phyloP scores from a whole-genome alignment of 345 rosid species.

The Leavenworthia alabamica region DNA sequence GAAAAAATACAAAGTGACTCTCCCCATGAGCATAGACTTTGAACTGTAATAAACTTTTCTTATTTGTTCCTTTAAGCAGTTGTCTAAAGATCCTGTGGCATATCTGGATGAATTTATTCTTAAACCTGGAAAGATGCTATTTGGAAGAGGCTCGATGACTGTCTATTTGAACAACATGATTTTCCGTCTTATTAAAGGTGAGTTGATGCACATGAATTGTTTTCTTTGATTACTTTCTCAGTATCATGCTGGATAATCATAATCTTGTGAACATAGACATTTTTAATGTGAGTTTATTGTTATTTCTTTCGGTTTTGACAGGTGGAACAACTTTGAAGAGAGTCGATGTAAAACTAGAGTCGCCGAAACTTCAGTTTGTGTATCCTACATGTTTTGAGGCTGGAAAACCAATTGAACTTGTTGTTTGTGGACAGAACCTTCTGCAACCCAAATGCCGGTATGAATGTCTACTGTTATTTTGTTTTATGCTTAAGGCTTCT shows the following conservation, averaged over 20 bases:
- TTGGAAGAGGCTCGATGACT: conserved; percentile 62
- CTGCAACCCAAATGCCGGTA: conserved; percentile 71
- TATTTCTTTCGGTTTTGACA: conserved; percentile 20
- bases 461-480: conserved; percentile 5
- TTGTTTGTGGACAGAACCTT: conserved; percentile 81
- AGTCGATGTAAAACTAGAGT: conserved; percentile 44
- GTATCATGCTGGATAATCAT: background rate
- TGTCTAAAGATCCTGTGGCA: conserved; percentile 62
- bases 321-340: conserved; percentile 60
- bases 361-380: conserved; percentile 81
- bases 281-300: background rate
- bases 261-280: background rate
- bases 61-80: conserved; percentile 37
- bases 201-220: conserved; percentile 11
- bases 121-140: conserved; percentile 66
- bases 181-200: conserved; percentile 61
- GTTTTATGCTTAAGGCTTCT: conserved; percentile 4
- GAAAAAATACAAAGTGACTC: conserved; percentile 5
- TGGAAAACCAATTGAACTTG: conserved; percentile 77
- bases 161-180: conserved; percentile 62
- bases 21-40: background rate
- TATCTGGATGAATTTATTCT: conserved; percentile 57
- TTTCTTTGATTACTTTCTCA: background rate
- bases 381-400: conserved; percentile 88
- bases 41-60: background rate